These are phyloP conservation scores for Prunus armeniaca DNA, from an alignment of 306 rosid species.

Conservation along the genomic window DNA sequence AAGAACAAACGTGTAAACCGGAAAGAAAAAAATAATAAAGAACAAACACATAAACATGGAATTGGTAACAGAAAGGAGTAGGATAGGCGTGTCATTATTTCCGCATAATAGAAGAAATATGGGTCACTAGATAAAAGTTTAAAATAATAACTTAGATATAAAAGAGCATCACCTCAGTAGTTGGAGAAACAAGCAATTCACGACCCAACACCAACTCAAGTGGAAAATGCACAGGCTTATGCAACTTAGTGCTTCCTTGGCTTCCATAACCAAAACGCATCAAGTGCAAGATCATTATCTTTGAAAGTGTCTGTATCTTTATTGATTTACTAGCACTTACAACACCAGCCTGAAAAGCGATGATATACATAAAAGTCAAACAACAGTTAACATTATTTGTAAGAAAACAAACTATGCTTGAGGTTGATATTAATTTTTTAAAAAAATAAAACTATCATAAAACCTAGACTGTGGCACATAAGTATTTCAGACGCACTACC, in stretches of 20 bases:
- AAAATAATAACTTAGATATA: neutral
- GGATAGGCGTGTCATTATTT: neutral
- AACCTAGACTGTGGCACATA: neutral
- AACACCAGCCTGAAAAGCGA: slow-evolving; percentile 59
- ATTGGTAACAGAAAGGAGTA: neutral
- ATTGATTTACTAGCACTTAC: slow-evolving; percentile 81
- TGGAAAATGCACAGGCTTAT: slow-evolving; percentile 80
- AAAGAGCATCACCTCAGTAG: slow-evolving; percentile 51
- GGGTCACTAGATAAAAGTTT: neutral
- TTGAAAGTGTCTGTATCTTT: slow-evolving; percentile 68
- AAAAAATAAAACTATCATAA: neutral
- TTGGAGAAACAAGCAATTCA: slow-evolving; percentile 63
- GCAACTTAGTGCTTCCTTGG: slow-evolving; percentile 97
- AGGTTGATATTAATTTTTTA: neutral
- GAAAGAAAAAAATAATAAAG: no score
- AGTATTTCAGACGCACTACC: neutral
- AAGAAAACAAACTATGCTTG: neutral
- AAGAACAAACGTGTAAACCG: no score
- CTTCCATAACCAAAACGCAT: slow-evolving; percentile 93
- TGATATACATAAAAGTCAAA: neutral
- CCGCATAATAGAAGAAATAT: neutral
- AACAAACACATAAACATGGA: no score
- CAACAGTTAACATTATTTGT: neutral
- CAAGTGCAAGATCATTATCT: slow-evolving; percentile 88
- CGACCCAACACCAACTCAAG: slow-evolving; percentile 74